phyloP scores from a whole-genome alignment of 805 yeast genomes.

The Debaryomyces tyrocola region DNA sequence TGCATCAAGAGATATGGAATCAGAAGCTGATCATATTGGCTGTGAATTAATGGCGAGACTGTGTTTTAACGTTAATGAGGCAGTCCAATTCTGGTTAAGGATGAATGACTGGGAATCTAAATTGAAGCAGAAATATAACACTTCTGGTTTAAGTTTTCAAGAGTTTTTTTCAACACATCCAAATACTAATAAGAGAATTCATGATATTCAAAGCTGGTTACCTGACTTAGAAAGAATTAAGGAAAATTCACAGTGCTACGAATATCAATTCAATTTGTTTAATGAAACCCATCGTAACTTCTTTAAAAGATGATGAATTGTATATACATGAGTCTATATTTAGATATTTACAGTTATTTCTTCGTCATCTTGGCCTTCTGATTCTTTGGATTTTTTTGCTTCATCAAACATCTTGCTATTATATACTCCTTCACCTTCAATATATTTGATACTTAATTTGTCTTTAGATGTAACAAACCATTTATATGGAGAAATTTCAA shows the following conservation, averaged over 20 bases:
- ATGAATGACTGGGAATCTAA: conserved; percentile 53
- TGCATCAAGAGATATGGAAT: conserved; percentile 89
- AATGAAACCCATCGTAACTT: conserved; percentile 13
- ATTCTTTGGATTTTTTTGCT: conserved; percentile 2
- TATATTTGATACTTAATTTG: conserved; percentile 2
- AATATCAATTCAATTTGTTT: conserved; percentile 18
- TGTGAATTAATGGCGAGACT: conserved; percentile 87
- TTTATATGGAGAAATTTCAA: conserved; percentile 15
- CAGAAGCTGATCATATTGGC: conserved; percentile 95
- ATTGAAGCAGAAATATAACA: conserved; percentile 36
- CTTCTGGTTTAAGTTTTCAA: conserved; percentile 32
- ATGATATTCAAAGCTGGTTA: conserved; percentile 67
- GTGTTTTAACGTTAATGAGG: conserved; percentile 77
- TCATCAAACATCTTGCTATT: conserved; percentile 6
- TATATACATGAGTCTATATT: conserved; percentile 3
- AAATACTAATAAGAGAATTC: conserved; percentile 68
- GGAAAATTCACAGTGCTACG: conserved; percentile 43
- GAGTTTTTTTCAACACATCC: conserved; percentile 91
- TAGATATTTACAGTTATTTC: conserved; percentile 13
- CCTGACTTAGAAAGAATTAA: conserved; percentile 51
- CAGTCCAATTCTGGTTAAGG: conserved; percentile 77
- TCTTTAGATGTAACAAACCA: background rate
- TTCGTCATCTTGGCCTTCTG: conserved; percentile 4
- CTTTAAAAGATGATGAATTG: conserved; percentile 8
- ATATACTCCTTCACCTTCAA: conserved; percentile 6